Base-by-base conservation (phyloP, 352 stramenopile species). In the Phytophthora hibernalis region DNA sequence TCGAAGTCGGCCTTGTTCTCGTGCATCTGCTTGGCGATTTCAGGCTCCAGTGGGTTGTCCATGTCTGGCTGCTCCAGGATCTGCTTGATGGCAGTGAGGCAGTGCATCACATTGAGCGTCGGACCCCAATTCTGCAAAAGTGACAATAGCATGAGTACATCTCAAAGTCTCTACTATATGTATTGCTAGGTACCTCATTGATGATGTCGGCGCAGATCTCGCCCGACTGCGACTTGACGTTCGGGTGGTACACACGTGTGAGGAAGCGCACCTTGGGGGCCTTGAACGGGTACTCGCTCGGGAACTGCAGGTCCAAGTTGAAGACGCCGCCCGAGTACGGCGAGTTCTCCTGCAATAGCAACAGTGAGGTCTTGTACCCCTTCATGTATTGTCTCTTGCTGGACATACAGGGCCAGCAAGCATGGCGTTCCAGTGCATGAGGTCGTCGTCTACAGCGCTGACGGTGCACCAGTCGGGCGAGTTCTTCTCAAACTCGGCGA, bases 191-290 rank as follows among this genome's bases (percentile, higher is more conserved):
- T 20, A 91, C 83, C 77, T 97, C 87, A 52, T 95, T 97, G 66
- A 98, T 97, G 18, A 99, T 84, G 61, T 98, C 91, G 54, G 94
- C 93, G 65, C 97, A 99, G 64, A 99, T 98, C 79, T 99, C 96
- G 50, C 97, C 97, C 12, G 85, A 97, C 64, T 98, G 91, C 2
- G 89, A 92, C 75, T 98, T 98, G 50, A 99, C 90, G 59, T 98
- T 98, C 24, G 96, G 96, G 85, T 99, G 97, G 76, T 99, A 99
- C 22, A 98, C 91, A 43, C 96, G 91, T 16, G 96, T 98, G 38
- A 98, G 70, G 64, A 99, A 99, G 50, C 91, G 94, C 45, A 96
- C 88, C 71, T 92, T 96, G 48, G 92, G 92, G 2, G 93, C 87
- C 70, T 98, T 98, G 80, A 98, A 98, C 22, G 97, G 97, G 72